Base-by-base conservation (phyloP, 441 rosid species). In the Populus hybrid region DNA sequence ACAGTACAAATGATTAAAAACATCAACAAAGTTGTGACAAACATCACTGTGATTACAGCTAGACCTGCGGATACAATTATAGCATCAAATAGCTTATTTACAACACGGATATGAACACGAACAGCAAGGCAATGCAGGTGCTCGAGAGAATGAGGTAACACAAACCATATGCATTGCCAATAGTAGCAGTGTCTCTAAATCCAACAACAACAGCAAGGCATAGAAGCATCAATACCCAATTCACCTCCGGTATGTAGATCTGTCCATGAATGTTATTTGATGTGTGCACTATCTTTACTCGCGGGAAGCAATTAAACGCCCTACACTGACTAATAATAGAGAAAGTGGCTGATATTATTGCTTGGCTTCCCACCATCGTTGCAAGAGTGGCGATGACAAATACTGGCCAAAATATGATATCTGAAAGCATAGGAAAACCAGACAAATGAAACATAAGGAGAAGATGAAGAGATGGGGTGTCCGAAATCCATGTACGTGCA, bases 231-330 rank as follows among this genome's bases (percentile, higher is more conserved):
- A 85, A 38, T 28, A 73, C 68, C 88, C 85, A 83, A 71, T 80
- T 83, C 30, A 82, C 74, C 70, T 85, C 88, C 21, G 86, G 86
- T 50, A 83, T 83, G 81, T 82, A 83, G 26, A 85, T 82, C 70
- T 83, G 88, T 16, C 85, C 86, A 53, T 73, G 78, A 7, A 80
- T 75, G 18, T 75, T 78, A 21, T 73, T 77, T 19, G 85, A 83
- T 53, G 86, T 78, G 83, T 85, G 80, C 5, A 82, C 65, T 64
- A 80, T 75, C 66, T 82, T 83, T 12, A 83, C 85, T 21, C 79
- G 65, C 0, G 85, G 88, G 35, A 85, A 85, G 76, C 83, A 82
- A 30, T 72, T 53, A 19, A 80, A 53, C 1, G 85, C 82, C 32
- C 78, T 69, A 14, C 81, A 76, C 70, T 78, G 85, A 42, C 75